Evolutionary conservation across 2,329 filamentous ascomycete genomes (phyloP).

Genomic region (Colletotrichum sojae): DNA sequence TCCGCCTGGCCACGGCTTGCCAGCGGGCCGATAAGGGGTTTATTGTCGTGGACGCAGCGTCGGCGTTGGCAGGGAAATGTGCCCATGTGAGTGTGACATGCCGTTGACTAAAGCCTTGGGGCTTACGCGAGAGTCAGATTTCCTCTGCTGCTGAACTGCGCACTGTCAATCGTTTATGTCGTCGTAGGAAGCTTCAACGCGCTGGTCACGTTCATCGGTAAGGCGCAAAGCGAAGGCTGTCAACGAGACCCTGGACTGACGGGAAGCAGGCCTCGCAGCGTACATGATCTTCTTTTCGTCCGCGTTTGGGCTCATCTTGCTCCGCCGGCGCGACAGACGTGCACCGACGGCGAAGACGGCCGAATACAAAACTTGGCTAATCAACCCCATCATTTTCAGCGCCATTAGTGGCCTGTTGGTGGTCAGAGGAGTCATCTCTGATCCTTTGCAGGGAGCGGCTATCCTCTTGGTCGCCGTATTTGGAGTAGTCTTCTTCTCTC

Average conservation of each 20-base stretch:
- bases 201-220: slow-evolving; percentile 46
- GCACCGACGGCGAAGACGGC: slow-evolving; percentile 33
- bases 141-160: slow-evolving; percentile 44
- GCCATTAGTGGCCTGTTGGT: slow-evolving; percentile 46
- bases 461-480: slow-evolving; percentile 47
- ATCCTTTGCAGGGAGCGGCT: slow-evolving; percentile 47
- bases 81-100: slow-evolving; percentile 42
- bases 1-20: slow-evolving; percentile 41
- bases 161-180: slow-evolving; percentile 46
- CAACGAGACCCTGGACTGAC: slow-evolving; percentile 10
- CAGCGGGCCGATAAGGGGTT: slow-evolving; percentile 40
- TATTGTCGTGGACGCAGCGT: slow-evolving; percentile 45
- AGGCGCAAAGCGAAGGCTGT: not conserved
- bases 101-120: slow-evolving; percentile 1
- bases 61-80: slow-evolving; percentile 43
- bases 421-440: slow-evolving; percentile 46
- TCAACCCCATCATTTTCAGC: slow-evolving; percentile 47
- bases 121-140: slow-evolving; percentile 40
- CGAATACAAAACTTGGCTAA: slow-evolving; percentile 44
- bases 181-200: slow-evolving; percentile 45
- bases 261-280: slow-evolving; percentile 43
- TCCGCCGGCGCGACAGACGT: slow-evolving; percentile 43
- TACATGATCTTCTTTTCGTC: slow-evolving; percentile 46
- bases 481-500: slow-evolving; percentile 45
- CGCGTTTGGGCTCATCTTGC: slow-evolving; percentile 45